These are phyloP conservation scores for Barnettozyma wickerhamii DNA, from an alignment of 805 yeast genomes.

Conservation along the genomic window DNA sequence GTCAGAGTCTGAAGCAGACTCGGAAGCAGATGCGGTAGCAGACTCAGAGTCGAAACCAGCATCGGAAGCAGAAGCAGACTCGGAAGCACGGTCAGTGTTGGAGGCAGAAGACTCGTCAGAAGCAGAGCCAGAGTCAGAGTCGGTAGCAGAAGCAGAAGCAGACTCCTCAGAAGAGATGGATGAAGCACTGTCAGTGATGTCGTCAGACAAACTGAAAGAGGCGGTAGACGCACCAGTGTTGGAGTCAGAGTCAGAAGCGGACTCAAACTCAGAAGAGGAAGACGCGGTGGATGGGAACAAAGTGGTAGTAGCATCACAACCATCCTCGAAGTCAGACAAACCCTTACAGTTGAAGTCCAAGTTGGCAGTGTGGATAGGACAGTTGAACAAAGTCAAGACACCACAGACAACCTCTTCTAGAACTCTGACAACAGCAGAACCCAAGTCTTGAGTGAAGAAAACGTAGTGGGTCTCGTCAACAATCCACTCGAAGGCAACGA, in stretches of 20 bases:
- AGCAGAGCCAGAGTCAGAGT: not conserved
- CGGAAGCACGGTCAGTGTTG: no score
- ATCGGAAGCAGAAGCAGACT: conserved; percentile 9
- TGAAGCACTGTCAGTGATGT: not conserved
- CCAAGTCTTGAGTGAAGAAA: conserved; percentile 18
- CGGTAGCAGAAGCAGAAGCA: conserved; percentile 3
- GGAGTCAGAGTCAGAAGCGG: no score
- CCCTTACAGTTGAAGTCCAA: conserved; percentile 13
- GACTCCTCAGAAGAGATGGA: no score
- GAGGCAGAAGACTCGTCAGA: conserved; percentile 19
- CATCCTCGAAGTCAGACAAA: not conserved
- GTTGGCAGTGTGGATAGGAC: conserved; percentile 5
- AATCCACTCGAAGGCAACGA: conserved; percentile 1
- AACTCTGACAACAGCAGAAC: conserved; percentile 7
- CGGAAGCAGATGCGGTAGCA: conserved; percentile 6
- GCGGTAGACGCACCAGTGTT: not conserved
- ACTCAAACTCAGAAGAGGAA: no score
- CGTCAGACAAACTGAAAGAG: not conserved
- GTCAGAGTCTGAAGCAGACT: conserved; percentile 20
- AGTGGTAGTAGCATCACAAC: not conserved
- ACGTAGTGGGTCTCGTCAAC: conserved; percentile 6
- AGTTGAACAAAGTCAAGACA: conserved; percentile 3
- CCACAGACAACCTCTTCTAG: conserved; percentile 7
- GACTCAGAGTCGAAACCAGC: conserved; percentile 8
- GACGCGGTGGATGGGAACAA: no score